Conservation (phyloP, 495 filamentous ascomycete genomes). For the Daldinia bambusicola region DNA sequence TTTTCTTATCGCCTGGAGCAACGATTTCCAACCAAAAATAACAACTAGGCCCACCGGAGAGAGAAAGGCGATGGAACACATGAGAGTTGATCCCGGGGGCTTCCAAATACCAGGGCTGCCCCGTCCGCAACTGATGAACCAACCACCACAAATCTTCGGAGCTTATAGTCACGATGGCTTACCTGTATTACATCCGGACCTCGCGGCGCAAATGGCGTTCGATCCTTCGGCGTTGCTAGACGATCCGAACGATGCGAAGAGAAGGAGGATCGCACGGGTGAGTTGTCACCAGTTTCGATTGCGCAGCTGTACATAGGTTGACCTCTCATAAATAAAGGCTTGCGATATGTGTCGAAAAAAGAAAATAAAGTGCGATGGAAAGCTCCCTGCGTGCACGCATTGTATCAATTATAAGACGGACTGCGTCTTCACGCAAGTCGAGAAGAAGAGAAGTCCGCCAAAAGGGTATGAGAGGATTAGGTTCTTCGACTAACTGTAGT, state of each 20-base stretch:
- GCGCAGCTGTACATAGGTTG: slow-evolving; percentile 16
- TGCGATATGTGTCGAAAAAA: slow-evolving; percentile 99
- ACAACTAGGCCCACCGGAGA: slow-evolving; percentile 7
- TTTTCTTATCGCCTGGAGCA: background rate
- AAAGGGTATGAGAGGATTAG: slow-evolving; percentile 77
- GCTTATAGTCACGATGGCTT: slow-evolving; percentile 69
- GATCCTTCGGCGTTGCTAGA: slow-evolving; percentile 64
- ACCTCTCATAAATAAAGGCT: slow-evolving; percentile 64
- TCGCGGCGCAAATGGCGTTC: slow-evolving; percentile 69
- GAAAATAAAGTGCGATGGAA: slow-evolving; percentile 99
- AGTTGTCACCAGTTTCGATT: slow-evolving; percentile 36
- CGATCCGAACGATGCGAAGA: slow-evolving; percentile 87
- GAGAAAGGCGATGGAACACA: slow-evolving; percentile 56
- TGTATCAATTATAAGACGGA: slow-evolving; percentile 99
- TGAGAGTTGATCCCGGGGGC: slow-evolving; percentile 49
- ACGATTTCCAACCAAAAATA: slow-evolving; percentile 17
- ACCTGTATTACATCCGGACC: slow-evolving; percentile 64
- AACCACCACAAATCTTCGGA: slow-evolving; percentile 77
- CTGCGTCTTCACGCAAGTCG: slow-evolving; percentile 95
- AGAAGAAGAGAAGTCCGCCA: slow-evolving; percentile 97
- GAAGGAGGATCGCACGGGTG: slow-evolving; percentile 92
- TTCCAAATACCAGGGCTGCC: slow-evolving; percentile 62
- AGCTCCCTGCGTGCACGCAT: slow-evolving; percentile 93
- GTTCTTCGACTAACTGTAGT: background rate
- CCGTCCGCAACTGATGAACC: slow-evolving; percentile 69